phyloP scores from a whole-genome alignment of 164 flowering plant genomes.

The Macadamia tetraphylla region DNA sequence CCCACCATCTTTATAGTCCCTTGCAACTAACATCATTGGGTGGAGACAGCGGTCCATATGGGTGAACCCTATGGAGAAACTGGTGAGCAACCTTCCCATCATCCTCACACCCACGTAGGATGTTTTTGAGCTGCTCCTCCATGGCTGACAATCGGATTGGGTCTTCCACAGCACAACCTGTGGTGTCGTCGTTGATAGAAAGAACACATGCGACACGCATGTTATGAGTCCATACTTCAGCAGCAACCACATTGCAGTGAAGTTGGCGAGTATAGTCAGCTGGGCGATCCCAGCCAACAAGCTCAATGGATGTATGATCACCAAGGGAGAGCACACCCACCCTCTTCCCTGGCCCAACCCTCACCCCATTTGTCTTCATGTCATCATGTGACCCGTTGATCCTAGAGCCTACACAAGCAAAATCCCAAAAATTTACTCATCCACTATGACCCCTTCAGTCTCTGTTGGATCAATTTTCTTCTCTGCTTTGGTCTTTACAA shows the following conservation, averaged over 20 bases:
- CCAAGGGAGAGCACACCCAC: conserved; percentile 66
- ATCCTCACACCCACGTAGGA: conserved; percentile 51
- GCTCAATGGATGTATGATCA: conserved; percentile 71
- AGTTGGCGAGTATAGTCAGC: conserved; percentile 74
- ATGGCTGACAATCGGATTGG: conserved; percentile 42
- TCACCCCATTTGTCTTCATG: conserved; percentile 19
- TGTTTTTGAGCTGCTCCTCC: conserved; percentile 75
- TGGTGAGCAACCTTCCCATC: conserved; percentile 46
- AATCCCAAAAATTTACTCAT: no score
- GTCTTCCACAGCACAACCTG: conserved; percentile 50
- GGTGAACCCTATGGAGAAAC: conserved; percentile 62
- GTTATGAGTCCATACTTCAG: conserved; percentile 89
- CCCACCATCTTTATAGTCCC: conserved; percentile 57
- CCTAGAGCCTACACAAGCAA: conserved; percentile 51
- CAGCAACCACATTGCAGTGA: conserved; percentile 60
- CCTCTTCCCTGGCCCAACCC: conserved; percentile 42
- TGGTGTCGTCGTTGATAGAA: conserved; percentile 53
- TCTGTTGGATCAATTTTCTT: no score
- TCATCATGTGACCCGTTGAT: conserved; percentile 43
- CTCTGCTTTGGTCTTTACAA: no score
- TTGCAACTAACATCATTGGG: conserved; percentile 75
- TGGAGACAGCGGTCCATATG: conserved; percentile 79
- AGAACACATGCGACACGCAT: conserved; percentile 69
- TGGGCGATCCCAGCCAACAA: conserved; percentile 79
- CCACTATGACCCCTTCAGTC: no score